Evolutionary conservation across 257 asterid species (phyloP), one percentile per base, ranked within the genome.

Genomic region (Apocynum venetum): DNA sequence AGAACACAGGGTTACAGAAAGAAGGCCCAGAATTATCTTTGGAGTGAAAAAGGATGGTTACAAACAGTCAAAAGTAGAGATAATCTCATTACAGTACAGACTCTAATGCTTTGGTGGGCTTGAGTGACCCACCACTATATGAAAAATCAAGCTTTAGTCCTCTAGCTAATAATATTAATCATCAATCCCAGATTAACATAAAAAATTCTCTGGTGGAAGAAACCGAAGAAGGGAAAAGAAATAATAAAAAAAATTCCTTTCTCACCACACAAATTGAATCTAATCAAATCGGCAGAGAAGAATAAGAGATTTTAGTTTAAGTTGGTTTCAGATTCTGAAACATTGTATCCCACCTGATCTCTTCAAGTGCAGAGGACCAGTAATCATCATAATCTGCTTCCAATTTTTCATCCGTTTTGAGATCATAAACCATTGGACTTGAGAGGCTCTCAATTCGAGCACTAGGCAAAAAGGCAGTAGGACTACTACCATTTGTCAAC

Each of bases 301-400:
- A 31, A 7, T 77, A 36, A 70, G 5, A 56, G 0, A 41, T 36
- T 55, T 55, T 1, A 4, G 31, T 46, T 89, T 79, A 91, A 83
- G 94, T 91, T 15, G 97, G 97, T 72, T 89, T 92, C 80, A 91
- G 77, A 77, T 92, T 86, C 47, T 90, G 93, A 83, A 92, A 91
- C 97, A 92, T 87, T 0, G 95, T 44, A 85, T 92, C 96, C 97
- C 97, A 91, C 87, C 88, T 85, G 77, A 88, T 85, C 71, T 92
- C 90, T 60, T 90, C 94, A 78, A 85, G 87, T 2, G 72, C 90
- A 77, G 87, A 73, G 0, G 92, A 81, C 81, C 85, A 85, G 46
- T 87, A 87, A 19, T 89, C 87, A 38, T 73, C 80, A 56, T 46
- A 66, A 74, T 72, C 88, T 38, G 31, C 38, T 14, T 76, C 82